A percentile compares a stretch with the other conserved stretches of the same genome.
These are phyloP conservation scores for Purpureocillium takamizusanense DNA, from an alignment of 2,329 filamentous ascomycete genomes.

Conservation along the genomic window DNA sequence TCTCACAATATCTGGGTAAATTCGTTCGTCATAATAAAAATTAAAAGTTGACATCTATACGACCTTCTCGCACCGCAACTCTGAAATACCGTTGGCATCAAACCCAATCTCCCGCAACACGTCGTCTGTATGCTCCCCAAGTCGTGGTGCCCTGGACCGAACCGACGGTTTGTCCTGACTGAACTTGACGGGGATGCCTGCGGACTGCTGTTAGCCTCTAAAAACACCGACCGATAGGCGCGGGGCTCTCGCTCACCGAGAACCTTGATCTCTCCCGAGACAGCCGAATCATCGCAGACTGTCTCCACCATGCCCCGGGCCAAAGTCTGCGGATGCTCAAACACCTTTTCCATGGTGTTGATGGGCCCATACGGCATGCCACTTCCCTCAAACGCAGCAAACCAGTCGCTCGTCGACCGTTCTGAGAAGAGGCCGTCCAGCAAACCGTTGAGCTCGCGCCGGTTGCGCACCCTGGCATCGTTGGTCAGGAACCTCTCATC, in stretches of 20 bases:
- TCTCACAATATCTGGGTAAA: no score
- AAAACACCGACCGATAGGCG: background rate
- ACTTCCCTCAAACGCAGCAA: slow-evolving; percentile 26
- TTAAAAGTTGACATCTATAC: slow-evolving; percentile 2
- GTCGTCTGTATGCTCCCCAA: slow-evolving; percentile 9
- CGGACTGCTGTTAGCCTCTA: no score
- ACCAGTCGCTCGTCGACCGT: slow-evolving; percentile 31
- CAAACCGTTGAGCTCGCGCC: slow-evolving; percentile 23
- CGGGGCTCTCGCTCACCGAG: slow-evolving; percentile 1
- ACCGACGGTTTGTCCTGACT: slow-evolving; percentile 4
- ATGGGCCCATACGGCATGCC: slow-evolving; percentile 36
- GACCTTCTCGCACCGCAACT: slow-evolving; percentile 2
- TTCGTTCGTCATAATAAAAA: no score
- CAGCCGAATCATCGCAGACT: slow-evolving; percentile 12
- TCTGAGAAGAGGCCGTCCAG: slow-evolving; percentile 21
- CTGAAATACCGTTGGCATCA: background rate
- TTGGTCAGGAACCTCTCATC: slow-evolving; percentile 23
- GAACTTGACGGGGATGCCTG: slow-evolving; percentile 10
- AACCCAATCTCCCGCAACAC: slow-evolving; percentile 7
- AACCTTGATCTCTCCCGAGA: slow-evolving; percentile 6
- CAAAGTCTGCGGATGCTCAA: slow-evolving; percentile 30
- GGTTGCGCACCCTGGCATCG: slow-evolving; percentile 22
- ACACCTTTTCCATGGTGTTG: slow-evolving; percentile 33
- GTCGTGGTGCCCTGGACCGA: slow-evolving; percentile 2
- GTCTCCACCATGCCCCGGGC: slow-evolving; percentile 24